These are phyloP conservation scores for Leptographium lundbergii DNA, from an alignment of 2,329 filamentous ascomycete species.

Conservation along the genomic window DNA sequence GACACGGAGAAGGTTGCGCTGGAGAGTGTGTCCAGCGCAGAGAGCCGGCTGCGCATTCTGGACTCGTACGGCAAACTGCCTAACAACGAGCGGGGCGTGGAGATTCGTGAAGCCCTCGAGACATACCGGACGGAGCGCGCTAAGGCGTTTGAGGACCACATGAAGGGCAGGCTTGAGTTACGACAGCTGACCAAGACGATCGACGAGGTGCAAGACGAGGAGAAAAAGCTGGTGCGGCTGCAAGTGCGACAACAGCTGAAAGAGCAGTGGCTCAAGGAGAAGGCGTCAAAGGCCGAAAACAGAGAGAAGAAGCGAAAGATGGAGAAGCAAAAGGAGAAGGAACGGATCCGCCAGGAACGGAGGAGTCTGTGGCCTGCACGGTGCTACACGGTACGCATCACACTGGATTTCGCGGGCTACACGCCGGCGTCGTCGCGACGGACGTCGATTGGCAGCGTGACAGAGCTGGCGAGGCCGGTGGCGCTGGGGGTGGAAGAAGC, in stretches of 20 bases:
- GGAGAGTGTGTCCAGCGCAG: conserved; percentile 21
- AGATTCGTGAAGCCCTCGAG: conserved; percentile 25
- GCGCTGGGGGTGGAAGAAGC: conserved; percentile 23
- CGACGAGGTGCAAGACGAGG: conserved; percentile 19
- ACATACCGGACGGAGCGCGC: conserved; percentile 30
- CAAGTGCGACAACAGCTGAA: conserved; percentile 16
- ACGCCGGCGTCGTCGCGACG: conserved; percentile 35
- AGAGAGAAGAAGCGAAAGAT: conserved; percentile 17
- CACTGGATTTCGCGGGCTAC: conserved; percentile 30
- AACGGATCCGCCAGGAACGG: conserved; percentile 28
- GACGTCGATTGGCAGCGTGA: conserved; percentile 36
- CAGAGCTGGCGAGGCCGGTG: conserved; percentile 38
- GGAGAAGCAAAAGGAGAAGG: conserved; percentile 23
- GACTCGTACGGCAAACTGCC: conserved; percentile 26
- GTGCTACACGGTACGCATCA: conserved; percentile 36
- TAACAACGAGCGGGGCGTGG: conserved; percentile 19
- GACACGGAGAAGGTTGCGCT: conserved; percentile 18
- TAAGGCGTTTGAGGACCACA: conserved; percentile 27
- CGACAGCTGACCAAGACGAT: conserved; percentile 23
- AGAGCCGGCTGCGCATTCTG: conserved; percentile 27
- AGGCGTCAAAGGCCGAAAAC: conserved; percentile 22
- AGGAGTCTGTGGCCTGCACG: conserved; percentile 36
- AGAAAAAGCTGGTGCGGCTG: conserved; percentile 20
- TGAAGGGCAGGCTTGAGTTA: conserved; percentile 18
- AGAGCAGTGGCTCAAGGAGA: conserved; percentile 18